Evolutionary conservation across 1,139 yeast genomes (phyloP).

Genomic region (Pichia sp.): DNA sequence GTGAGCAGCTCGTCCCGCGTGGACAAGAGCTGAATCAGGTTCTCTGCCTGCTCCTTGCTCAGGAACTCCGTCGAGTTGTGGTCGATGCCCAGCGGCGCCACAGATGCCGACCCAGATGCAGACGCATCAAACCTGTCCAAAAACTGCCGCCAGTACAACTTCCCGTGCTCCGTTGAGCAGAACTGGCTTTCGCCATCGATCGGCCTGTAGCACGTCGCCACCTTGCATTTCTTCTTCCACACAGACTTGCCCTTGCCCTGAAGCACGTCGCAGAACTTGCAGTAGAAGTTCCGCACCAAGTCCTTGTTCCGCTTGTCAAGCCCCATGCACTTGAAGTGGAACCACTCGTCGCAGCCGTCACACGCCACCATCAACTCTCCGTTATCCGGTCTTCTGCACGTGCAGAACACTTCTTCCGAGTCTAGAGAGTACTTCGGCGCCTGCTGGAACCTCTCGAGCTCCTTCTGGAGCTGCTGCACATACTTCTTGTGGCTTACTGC

Average conservation of each 20-base stretch:
- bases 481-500: slow-evolving; percentile 8
- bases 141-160: slow-evolving; percentile 41
- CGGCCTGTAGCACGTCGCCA: slow-evolving; percentile 57
- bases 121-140: slow-evolving; percentile 6
- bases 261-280: slow-evolving; percentile 66
- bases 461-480: slow-evolving; percentile 40
- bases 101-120: too few species aligned
- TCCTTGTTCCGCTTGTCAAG: slow-evolving; percentile 50
- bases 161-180: slow-evolving; percentile 72
- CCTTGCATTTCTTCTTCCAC: slow-evolving; percentile 77
- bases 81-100: background rate
- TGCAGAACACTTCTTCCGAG: slow-evolving; percentile 66
- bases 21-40: slow-evolving; percentile 21
- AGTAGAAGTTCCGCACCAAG: slow-evolving; percentile 62
- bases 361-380: slow-evolving; percentile 89
- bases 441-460: slow-evolving; percentile 40
- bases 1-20: slow-evolving; percentile 31
- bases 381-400: slow-evolving; percentile 73
- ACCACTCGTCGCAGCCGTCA: slow-evolving; percentile 96
- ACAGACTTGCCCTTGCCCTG: slow-evolving; percentile 41
- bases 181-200: slow-evolving; percentile 59
- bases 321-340: slow-evolving; percentile 74
- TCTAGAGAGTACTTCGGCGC: slow-evolving; percentile 45
- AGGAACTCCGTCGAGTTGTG: slow-evolving; percentile 11
- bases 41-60: slow-evolving; percentile 23